phyloP scores from a whole-genome alignment of 768 basidiomycete genomes.

The Leccinum broughii region DNA sequence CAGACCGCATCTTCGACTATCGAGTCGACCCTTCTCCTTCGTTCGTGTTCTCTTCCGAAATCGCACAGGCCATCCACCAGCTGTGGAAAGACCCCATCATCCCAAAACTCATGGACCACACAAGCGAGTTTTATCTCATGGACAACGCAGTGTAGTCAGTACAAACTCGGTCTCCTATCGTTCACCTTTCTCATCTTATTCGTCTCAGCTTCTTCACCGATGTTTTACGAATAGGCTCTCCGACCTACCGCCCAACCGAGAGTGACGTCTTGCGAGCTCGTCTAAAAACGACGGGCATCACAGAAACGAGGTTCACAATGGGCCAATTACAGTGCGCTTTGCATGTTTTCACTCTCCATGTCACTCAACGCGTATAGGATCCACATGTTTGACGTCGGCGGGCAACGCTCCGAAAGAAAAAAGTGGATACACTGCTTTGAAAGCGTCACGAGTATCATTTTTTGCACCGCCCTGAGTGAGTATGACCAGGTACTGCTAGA shows the following conservation, averaged over 20 bases:
- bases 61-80: constrained; percentile 67
- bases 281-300: constrained; percentile 87
- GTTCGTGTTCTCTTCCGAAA: constrained; percentile 56
- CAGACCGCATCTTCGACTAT: constrained; percentile 65
- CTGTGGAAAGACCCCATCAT: constrained; percentile 73
- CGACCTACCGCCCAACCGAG: constrained; percentile 83
- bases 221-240: constrained; percentile 77
- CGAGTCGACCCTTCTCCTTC: constrained; percentile 41
- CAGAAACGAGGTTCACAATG: constrained; percentile 81
- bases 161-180: not conserved
- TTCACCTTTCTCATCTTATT: not conserved
- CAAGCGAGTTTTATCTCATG: constrained; percentile 88
- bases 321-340: constrained; percentile 55
- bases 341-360: accelerated
- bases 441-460: constrained; percentile 78
- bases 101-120: constrained; percentile 50
- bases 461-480: constrained; percentile 73
- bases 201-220: constrained; percentile 76
- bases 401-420: constrained; percentile 78
- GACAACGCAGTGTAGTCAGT: constrained; percentile 90
- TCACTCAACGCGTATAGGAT: constrained; percentile 33
- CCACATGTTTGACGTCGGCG: constrained; percentile 80
- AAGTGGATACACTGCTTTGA: constrained; percentile 84
- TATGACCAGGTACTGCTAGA: constrained; percentile 75
- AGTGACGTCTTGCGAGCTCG: constrained; percentile 87